phyloP scores from a whole-genome alignment of 2,329 filamentous ascomycete genomes.

The Beauveria medogensis region DNA sequence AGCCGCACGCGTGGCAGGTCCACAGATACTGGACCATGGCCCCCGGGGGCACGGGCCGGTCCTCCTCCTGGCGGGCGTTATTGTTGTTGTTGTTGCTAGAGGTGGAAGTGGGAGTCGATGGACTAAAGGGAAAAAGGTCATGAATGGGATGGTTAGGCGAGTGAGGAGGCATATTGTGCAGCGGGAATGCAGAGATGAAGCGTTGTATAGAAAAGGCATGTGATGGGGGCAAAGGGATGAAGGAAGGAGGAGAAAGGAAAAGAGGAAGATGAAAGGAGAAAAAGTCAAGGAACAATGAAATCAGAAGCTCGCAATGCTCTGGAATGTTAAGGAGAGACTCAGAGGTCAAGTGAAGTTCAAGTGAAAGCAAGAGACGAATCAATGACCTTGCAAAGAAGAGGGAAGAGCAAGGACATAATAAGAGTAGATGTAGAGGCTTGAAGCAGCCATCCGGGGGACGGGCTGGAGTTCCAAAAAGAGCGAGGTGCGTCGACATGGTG shows the following conservation, averaged over 20 bases:
- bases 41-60: background rate
- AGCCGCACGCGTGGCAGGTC: constrained; percentile 6
- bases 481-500: background rate
- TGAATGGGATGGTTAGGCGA: background rate
- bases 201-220: background rate
- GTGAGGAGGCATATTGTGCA: background rate
- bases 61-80: background rate
- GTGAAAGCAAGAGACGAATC: background rate
- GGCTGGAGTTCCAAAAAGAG: background rate
- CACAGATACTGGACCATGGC: constrained; percentile 2
- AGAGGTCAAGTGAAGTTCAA: background rate
- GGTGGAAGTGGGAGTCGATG: background rate
- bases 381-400: background rate
- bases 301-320: background rate
- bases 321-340: constrained; percentile 6
- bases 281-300: background rate
- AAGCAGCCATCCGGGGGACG: background rate
- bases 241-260: background rate
- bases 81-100: no score
- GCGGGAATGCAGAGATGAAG: background rate
- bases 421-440: background rate
- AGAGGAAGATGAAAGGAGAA: background rate
- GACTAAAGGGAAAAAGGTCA: background rate
- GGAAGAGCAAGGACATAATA: background rate
- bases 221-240: background rate